Base-by-base conservation (phyloP, 768 basidiomycete species). In the Gautieria morchelliformis region DNA sequence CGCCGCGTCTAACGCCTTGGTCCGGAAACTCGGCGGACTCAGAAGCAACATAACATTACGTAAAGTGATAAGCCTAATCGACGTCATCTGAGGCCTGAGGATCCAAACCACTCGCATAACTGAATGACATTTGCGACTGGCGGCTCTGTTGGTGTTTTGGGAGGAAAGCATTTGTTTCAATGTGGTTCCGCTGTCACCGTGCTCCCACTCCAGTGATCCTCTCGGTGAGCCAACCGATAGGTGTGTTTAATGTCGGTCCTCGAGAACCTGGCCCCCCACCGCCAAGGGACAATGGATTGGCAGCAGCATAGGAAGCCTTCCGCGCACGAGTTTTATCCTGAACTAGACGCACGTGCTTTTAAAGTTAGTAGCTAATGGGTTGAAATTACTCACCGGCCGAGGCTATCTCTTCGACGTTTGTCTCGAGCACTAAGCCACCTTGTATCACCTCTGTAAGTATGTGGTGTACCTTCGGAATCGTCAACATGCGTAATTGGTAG, bases 371-470 rank as follows among this genome's bases (percentile, higher is more conserved):
- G 19, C n/a, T 27, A 5, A 49, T 11, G 11, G 19, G 20, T 27
- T 39, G 17, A 20, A 20, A 15, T 17, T n/a, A 68, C 83, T 53
- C 63, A 90, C 90, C 81, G 60, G 84, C 78, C 61, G 64, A 71
- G 62, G 84, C 84, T 56, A 93, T 93, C 66, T 90, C 89, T 54
- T 89, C 88, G 24, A 92, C 83, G 69, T 90, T 92, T 12, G 95
- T 99, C 70, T 99, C 96, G 44, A 98, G 76, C 9, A 98, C 96
- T 39, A 98, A 77, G 5, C 96, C 96, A 15, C 93, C 95, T 72
- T 97, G 94, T 24, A 99, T 90, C 53, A 98, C 85, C 71, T 98
- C 96, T n/a, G 87, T 78, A 47, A 99, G 79, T 53, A 97, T 92
- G 63, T 95, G 89, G 65, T 98, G 94, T 4, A 89, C 94, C 93